Base-by-base conservation (phyloP, 352 stramenopile species). In the Phytophthora podocarpi region DNA sequence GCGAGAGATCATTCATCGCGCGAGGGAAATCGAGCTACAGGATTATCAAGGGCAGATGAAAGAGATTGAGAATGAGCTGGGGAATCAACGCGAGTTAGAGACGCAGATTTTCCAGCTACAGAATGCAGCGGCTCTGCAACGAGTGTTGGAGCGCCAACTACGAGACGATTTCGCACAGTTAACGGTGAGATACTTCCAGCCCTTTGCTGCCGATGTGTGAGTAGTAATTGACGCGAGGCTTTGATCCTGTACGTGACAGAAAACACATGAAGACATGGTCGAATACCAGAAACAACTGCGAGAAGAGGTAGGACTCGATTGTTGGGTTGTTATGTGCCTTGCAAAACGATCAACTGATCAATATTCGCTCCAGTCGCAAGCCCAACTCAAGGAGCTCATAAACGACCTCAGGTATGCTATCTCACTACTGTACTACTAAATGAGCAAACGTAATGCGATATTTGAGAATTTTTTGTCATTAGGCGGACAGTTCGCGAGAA, bases 401-500 rank as follows among this genome's bases (percentile, higher is more conserved):
- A 70, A 78, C 5, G 72, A 88, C n/a, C 82, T 90, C 51, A 80
- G 67, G 81, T 87, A 48, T 7, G 42, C 10, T n/a, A n/a, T n/a
- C n/a, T n/a, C n/a, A n/a, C n/a, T n/a, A n/a, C n/a, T n/a, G n/a
- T n/a, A n/a, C n/a, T n/a, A n/a, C n/a, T n/a, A n/a, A n/a, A n/a
- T n/a, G n/a, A n/a, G n/a, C n/a, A n/a, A n/a, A n/a, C n/a, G n/a
- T n/a, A n/a, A n/a, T n/a, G n/a, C n/a, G n/a, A n/a, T n/a, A n/a
- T n/a, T n/a, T n/a, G n/a, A n/a, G 28, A 15, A 41, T 42, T 21
- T 45, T 61, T n/a, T n/a, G 15, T 5, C 5, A 18, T 35, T 50
- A 81, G 67, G 61, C 53, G 48, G 36, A 50, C 72, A 0, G 54
- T 90, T 31, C 74, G 62, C 3, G 76, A 90, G 4, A 88, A 90